Evolutionary conservation across 805 yeast genomes (phyloP).

Genomic region (Helenozyma rhizophorensis): DNA sequence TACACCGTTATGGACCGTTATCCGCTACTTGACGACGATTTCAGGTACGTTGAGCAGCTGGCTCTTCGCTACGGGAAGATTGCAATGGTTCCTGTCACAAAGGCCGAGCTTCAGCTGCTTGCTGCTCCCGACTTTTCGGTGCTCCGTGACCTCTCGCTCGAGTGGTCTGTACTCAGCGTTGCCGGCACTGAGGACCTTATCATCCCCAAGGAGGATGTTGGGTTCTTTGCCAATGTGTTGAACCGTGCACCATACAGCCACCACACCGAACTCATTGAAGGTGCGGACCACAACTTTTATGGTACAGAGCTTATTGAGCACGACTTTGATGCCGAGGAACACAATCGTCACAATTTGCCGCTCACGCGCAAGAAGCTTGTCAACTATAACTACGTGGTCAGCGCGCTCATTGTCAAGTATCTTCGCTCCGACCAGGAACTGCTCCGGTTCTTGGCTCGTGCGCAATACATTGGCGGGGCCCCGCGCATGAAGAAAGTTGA

Average conservation of each 20-base stretch:
- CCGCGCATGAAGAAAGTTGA: slow-evolving; percentile 61
- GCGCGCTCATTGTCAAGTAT: slow-evolving; percentile 46
- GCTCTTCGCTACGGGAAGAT: slow-evolving; percentile 49
- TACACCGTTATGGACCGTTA: slow-evolving; percentile 42
- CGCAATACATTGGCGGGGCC: slow-evolving; percentile 32
- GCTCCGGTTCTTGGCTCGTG: slow-evolving; percentile 44
- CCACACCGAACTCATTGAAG: slow-evolving; percentile 50
- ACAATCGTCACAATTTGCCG: slow-evolving; percentile 40
- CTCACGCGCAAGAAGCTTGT: slow-evolving; percentile 39
- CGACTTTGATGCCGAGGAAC: slow-evolving; percentile 27
- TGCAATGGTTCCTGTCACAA: slow-evolving; percentile 38
- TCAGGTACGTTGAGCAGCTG: slow-evolving; percentile 26
- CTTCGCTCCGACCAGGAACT: slow-evolving; percentile 45
- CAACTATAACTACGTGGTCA: slow-evolving; percentile 57
- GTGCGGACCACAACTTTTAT: slow-evolving; percentile 80
- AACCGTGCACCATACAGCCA: slow-evolving; percentile 47
- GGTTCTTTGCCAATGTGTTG: slow-evolving; percentile 54
- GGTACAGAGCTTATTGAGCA: slow-evolving; percentile 42
- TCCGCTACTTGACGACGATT: slow-evolving; percentile 16
- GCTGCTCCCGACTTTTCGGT: slow-evolving; percentile 43
- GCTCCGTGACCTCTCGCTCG: slow-evolving; percentile 38
- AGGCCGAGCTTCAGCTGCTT: slow-evolving; percentile 48
- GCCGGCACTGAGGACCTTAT: slow-evolving; percentile 68
- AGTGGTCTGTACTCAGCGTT: slow-evolving; percentile 56
- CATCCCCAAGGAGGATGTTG: slow-evolving; percentile 62